Base-by-base conservation (phyloP, 2,329 filamentous ascomycete genomes). In the Talaromyces islandicus region DNA sequence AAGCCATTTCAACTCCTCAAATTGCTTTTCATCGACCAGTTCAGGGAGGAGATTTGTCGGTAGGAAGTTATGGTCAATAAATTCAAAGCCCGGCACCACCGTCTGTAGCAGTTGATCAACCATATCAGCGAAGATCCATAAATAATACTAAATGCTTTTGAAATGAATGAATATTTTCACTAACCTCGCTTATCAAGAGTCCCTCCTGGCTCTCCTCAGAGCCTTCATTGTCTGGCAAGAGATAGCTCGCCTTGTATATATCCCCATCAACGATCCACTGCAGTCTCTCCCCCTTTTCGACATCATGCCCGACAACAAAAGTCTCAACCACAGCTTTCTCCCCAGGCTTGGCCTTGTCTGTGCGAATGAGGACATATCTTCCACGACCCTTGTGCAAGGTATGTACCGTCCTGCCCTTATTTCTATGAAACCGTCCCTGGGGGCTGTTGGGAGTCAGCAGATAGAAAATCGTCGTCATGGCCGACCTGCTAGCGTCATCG, bases 201-300 rank as follows among this genome's bases (percentile, higher is more conserved):
- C 83, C 84, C 19, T 76, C 77, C 41, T 74, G 76, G 41, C 71
- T 74, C 27, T 65, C 67, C 4, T 68, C 66, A 24, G 72, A 72
- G 10, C 67, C 70, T 48, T 73, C 72, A 10, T 68, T 70, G 56
- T 81, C 79, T 1, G 80, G 77, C 32, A 88, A 70, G 60, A 89
- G 67, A 70, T 81, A 88, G 66, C 80, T 86, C 11, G 82, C 83
- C 73, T 89, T 90, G 69, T 82, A 90, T 70, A 85, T 84, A 4
- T 84, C 86, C 0, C 87, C 86, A 57, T 88, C 85, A 7, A 90
- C 86, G 62, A 88, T 77, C 87, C 87, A 90, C 70, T 88, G 85
- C 67, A 87, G 64, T 69, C 70, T 81, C 76, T 90, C 87, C 0
- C 86, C 87, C 0, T 68, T 71, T 4, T 74, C 76, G 5, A 88